These are phyloP conservation scores for Fraxinus quadrangulata DNA, from an alignment of 257 asterid species.

Conservation along the genomic window DNA sequence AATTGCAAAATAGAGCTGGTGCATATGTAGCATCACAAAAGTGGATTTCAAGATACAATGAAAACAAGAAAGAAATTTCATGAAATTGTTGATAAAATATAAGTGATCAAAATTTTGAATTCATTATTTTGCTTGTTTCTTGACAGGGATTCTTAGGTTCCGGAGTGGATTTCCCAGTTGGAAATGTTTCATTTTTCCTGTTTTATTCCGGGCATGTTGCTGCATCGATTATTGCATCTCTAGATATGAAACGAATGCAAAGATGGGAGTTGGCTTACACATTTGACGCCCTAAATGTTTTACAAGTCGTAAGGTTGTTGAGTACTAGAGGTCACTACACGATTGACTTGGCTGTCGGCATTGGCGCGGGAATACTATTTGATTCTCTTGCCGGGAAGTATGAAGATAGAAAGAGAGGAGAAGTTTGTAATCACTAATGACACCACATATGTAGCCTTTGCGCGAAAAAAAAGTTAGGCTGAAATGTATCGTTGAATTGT, in stretches of 20 bases:
- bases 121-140: not conserved
- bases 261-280: constrained; percentile 26
- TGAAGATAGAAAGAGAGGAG: constrained; percentile 3
- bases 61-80: not conserved
- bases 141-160: constrained; percentile 37
- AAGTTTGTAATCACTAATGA: not conserved
- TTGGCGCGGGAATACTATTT: constrained; percentile 36
- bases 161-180: constrained; percentile 41
- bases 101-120: not conserved
- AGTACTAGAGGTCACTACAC: constrained; percentile 42
- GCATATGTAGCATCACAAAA: not conserved
- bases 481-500: not conserved
- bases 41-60: not conserved
- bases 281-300: constrained; percentile 30
- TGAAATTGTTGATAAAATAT: not conserved
- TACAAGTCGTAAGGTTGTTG: constrained; percentile 32
- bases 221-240: constrained; percentile 35
- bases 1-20: not conserved
- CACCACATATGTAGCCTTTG: not conserved
- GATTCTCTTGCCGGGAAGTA: constrained; percentile 36
- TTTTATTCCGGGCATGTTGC: constrained; percentile 44
- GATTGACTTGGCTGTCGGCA: constrained; percentile 36
- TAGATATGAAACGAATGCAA: constrained; percentile 35
- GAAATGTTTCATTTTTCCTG: constrained; percentile 37
- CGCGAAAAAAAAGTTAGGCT: not conserved